Conservation (phyloP, 1,284 basidiomycete species). For the Phenoliferia sp. region DNA sequence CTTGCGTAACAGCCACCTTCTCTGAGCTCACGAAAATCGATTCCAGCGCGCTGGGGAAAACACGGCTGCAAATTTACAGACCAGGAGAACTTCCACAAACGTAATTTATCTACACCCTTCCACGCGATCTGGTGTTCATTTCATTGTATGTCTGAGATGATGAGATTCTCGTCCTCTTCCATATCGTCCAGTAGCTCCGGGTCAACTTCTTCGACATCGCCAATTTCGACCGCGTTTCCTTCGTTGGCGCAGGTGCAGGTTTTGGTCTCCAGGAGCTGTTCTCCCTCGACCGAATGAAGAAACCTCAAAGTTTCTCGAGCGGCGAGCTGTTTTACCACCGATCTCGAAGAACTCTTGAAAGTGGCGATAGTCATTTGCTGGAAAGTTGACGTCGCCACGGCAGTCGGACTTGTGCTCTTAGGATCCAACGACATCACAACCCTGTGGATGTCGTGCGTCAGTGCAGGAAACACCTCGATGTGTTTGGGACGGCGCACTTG, state of each 20-base stretch:
- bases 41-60: too few species aligned
- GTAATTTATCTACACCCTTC: too few species aligned
- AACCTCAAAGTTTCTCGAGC: constrained; percentile 2
- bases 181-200: too few species aligned
- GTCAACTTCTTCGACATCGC: too few species aligned
- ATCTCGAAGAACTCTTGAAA: constrained; percentile 7
- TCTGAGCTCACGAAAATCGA: too few species aligned
- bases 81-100: too few species aligned
- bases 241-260: neutral
- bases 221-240: neutral
- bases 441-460: neutral
- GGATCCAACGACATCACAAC: neutral
- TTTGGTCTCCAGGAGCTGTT: neutral
- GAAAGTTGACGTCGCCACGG: constrained; percentile 13
- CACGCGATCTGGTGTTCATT: too few species aligned
- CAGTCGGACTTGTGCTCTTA: neutral
- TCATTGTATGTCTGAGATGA: too few species aligned
- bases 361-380: constrained; percentile 10
- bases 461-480: neutral
- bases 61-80: too few species aligned
- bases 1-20: too few species aligned
- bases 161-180: too few species aligned
- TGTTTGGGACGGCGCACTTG: constrained; percentile 12
- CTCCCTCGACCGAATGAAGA: neutral
- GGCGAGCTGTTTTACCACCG: constrained; percentile 26